Evolutionary conservation across 208 protist species (phyloP), one percentile per base, ranked within the genome.

Genomic region (Trypanosomatidae sp.): DNA sequence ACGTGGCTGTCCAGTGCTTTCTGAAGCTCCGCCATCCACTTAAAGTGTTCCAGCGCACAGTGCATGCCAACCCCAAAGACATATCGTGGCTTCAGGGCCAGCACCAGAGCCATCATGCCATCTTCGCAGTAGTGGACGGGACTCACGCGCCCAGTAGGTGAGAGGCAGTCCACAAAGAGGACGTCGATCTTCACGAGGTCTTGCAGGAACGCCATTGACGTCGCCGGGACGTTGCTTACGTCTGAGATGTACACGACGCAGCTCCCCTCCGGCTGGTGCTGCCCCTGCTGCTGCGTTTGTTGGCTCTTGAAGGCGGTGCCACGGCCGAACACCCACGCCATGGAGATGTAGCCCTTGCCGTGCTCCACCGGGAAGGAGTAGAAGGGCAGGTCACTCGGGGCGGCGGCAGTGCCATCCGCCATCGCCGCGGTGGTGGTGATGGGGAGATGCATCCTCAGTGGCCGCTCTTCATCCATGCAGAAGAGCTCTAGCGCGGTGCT

Each of bases 211-310:
- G 70, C 66, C 77, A 93, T 86, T 28, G 88, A 84, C n/a, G 71
- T 71, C 12, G 50, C 73, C 2, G 92, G 90, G 33, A 94, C 71
- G 39, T 62, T 49, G 60, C 87, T 92, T 22, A 95, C 83, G 70
- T 97, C 92, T 9, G 88, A 92, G 58, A 96, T 83, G 76, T 96
- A 96, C 56, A 86, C 92, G 1, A 93, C 88, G 62, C 92, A 95
- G 66, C 71, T 90, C 55, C 71, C 66, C 39, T 69, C 53, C 17
- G 80, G 44, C 49, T 52, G 62, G 47, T 30, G 5, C 30, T 58
- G n/a, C 17, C 22, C n/a, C 36, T 62, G 44, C 44, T 52, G 62
- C 49, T 47, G 62, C 30, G 17, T 0, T n/a, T 59, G 28, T 5
- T 73, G 59, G 58, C 84, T 91, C 56, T 85, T 83, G 76, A 93